Evolutionary conservation across 352 stramenopile genomes (phyloP).

Genomic region (Saprolegnia parasitica): DNA sequence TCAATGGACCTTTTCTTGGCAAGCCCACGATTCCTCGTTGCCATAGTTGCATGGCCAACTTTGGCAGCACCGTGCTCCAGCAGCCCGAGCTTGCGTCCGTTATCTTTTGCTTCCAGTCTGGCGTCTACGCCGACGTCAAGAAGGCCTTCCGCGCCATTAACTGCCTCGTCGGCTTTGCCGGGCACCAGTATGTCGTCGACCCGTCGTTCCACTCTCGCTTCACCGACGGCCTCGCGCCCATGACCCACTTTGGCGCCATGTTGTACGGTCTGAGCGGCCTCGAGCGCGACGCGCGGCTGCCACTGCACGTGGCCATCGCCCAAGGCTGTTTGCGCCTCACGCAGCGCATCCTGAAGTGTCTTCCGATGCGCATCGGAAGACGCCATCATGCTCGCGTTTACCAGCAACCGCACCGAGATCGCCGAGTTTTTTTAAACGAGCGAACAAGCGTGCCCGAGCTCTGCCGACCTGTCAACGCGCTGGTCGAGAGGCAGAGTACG

Average conservation of each 20-base stretch:
- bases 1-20: too few relatives aligned
- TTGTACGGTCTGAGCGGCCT: too few relatives aligned
- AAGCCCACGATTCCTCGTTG: too few relatives aligned
- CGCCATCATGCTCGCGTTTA: conserved; percentile 12
- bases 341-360: conserved; percentile 17
- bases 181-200: too few relatives aligned
- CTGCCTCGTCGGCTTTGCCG: not conserved
- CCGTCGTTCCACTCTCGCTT: too few relatives aligned
- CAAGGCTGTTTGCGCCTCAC: conserved; percentile 14
- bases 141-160: not conserved
- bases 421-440: not conserved
- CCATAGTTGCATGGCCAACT: too few relatives aligned
- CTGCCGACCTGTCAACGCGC: not conserved
- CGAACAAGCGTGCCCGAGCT: conserved; percentile 17
- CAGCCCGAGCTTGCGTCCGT: not conserved
- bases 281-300: conserved; percentile 11
- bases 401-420: not conserved
- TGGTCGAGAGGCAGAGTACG: conserved; percentile 17
- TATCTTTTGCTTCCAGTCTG: not conserved
- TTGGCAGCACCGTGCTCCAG: not conserved
- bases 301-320: conserved; percentile 22
- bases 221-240: too few relatives aligned
- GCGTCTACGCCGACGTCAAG: conserved; percentile 1
- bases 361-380: not conserved
- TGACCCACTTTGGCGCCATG: too few relatives aligned